These are phyloP conservation scores for Achaetomium macrosporum DNA, from an alignment of 2,329 filamentous ascomycete species.

Conservation along the genomic window DNA sequence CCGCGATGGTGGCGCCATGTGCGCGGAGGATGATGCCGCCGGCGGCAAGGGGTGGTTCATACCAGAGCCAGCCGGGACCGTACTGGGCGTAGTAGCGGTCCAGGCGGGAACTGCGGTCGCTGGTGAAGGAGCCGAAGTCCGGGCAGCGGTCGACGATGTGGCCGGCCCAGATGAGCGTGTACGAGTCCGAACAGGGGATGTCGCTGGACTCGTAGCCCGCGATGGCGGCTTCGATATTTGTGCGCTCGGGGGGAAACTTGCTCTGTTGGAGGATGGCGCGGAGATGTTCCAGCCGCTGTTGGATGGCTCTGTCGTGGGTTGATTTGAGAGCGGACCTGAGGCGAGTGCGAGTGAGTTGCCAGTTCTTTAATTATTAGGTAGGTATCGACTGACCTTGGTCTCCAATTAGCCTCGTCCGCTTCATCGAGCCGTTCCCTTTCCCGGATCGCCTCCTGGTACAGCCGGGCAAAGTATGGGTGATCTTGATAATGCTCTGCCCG, in stretches of 20 bases:
- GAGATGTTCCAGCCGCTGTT: slow-evolving; percentile 31
- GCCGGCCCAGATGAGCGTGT: slow-evolving; percentile 39
- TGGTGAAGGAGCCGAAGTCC: slow-evolving; percentile 34
- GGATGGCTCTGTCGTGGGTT: slow-evolving; percentile 28
- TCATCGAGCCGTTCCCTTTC: slow-evolving; percentile 28
- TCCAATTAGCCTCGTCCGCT: slow-evolving; percentile 25
- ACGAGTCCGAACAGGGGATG: slow-evolving; percentile 36
- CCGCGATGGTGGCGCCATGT: slow-evolving; percentile 17
- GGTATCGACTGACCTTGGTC: slow-evolving; percentile 18
- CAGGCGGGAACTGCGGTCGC: slow-evolving; percentile 34
- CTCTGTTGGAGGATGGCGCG: slow-evolving; percentile 29
- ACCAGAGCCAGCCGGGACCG: slow-evolving; percentile 42
- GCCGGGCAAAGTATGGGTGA: slow-evolving; percentile 17
- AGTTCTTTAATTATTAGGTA: not conserved
- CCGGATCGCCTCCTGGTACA: slow-evolving; percentile 17
- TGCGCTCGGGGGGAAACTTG: slow-evolving; percentile 32
- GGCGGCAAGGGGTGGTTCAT: slow-evolving; percentile 36
- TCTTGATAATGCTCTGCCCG: slow-evolving; percentile 17
- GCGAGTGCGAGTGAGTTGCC: not conserved
- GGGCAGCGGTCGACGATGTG: slow-evolving; percentile 37
- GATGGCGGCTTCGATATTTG: slow-evolving; percentile 40
- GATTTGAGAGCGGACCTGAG: slow-evolving; percentile 23
- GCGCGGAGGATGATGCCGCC: slow-evolving; percentile 18
- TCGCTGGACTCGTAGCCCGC: slow-evolving; percentile 34
- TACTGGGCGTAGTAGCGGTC: slow-evolving; percentile 33